Conservation (phyloP, 179 eudicot species). For the Actinidia polygama region DNA sequence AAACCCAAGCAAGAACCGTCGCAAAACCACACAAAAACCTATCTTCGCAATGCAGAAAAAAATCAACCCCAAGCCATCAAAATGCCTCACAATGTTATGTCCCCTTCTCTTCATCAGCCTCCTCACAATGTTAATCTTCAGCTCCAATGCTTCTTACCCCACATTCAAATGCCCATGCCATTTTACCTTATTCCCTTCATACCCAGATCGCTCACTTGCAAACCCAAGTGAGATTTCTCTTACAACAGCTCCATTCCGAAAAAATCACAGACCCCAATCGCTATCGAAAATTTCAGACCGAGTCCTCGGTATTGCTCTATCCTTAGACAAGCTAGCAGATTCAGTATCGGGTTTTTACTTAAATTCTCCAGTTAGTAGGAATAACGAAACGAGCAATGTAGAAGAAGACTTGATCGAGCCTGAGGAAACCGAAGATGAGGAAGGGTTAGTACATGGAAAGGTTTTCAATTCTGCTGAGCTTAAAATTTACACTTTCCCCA, state of each 20-base stretch:
- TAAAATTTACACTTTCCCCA: conserved; percentile 18
- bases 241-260: conserved; percentile 18
- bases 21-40: neutral
- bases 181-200: conserved; percentile 21
- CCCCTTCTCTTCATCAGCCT: conserved; percentile 16
- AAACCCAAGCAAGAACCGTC: neutral
- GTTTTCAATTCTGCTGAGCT: conserved; percentile 24
- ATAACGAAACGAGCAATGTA: conserved; percentile 23
- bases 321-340: conserved; percentile 26
- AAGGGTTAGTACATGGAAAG: neutral
- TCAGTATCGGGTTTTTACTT: conserved; percentile 9
- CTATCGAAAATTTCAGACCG: conserved; percentile 24
- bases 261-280: conserved; percentile 3
- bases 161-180: conserved; percentile 2
- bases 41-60: conserved; percentile 22
- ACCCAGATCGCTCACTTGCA: conserved; percentile 29
- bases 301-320: conserved; percentile 24
- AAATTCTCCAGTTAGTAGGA: conserved; percentile 9
- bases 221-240: conserved; percentile 2
- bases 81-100: conserved; percentile 10
- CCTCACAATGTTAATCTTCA: conserved; percentile 20
- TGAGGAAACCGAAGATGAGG: conserved; percentile 19
- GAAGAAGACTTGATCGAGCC: conserved; percentile 27
- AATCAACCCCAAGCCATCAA: conserved; percentile 16
- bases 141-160: conserved; percentile 3